Conservation (phyloP, 2,329 filamentous ascomycete species). For the Venturia effusa region DNA sequence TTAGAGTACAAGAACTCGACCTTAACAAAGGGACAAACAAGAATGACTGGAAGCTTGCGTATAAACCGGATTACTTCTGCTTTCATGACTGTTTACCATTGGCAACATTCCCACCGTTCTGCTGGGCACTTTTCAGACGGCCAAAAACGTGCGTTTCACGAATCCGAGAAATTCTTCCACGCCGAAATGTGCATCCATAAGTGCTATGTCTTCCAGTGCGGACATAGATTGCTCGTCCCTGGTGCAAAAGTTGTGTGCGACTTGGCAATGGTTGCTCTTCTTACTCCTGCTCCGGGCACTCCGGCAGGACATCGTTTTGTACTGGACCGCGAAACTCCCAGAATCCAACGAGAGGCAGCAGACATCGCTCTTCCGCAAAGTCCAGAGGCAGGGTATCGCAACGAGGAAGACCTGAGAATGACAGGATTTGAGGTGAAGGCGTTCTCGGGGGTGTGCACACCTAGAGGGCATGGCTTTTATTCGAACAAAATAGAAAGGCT, state of each 20-base stretch:
- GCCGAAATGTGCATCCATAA: conserved; percentile 11
- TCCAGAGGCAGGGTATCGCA: neutral
- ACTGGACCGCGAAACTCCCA: neutral
- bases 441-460: neutral
- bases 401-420: neutral
- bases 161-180: neutral
- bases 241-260: neutral
- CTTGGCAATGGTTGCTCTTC: neutral
- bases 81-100: neutral
- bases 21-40: neutral
- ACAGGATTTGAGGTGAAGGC: neutral
- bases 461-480: neutral
- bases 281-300: neutral
- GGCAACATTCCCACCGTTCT: neutral
- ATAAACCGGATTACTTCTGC: neutral
- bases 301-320: neutral
- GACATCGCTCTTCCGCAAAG: neutral
- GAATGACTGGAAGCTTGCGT: neutral
- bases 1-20: neutral
- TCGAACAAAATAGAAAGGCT: neutral
- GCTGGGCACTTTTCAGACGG: neutral
- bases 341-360: neutral
- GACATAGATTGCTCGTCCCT: conserved; percentile 6
- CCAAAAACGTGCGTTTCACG: neutral
- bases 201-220: conserved; percentile 12